Base-by-base conservation (phyloP, 2,329 filamentous ascomycete genomes). In the Alternaria gansuensis region DNA sequence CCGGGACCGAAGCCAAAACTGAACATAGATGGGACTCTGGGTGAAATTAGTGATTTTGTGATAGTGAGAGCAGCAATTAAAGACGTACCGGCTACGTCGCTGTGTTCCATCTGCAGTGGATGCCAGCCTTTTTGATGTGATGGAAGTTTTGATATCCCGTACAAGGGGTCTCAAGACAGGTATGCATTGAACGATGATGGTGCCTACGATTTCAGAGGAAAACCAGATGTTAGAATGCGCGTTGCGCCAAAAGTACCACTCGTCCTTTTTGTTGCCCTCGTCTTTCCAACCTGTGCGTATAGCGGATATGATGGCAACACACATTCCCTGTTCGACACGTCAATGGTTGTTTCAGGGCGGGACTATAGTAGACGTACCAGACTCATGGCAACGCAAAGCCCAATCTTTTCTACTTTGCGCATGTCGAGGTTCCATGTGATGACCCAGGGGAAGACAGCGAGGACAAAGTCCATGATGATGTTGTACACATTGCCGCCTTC, bases 171-270 rank as follows among this genome's bases (percentile, higher is more conserved):
- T 79, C 7, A 85, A 66, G 14, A 85, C 80, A 2, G 83, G 83
- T 3, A 85, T 81, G 59, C 82, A 85, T 63, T 84, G 83, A 4
- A 84, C 83, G 41, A 85, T 84, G 62, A 85, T 83, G 26, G 83
- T 85, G 52, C 83, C 82, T 8, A 81, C 78, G 52, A 84, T 76
- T 69, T 85, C 83, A 14, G 82, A 82, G 0, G 81, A 83, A 69
- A 83, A 81, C 80, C 80, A 82, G 54, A 82, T 74, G 62, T 82
- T 81, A 0, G 78, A 80, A 60, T 81, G 70, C 10, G 77, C 81
- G 59, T 82, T 80, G 46, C 80, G 79, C 78, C 79, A 84, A 57
- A 83, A 83, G 62, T 83, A 84, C 63, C 74, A 79, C 44, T 57
- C 60, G 29, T 75, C 70, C 44, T 84, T 81, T 14, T 79, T 76